These are phyloP conservation scores for Monosporascus sp. DNA, from an alignment of 2,329 filamentous ascomycete species.

Conservation along the genomic window DNA sequence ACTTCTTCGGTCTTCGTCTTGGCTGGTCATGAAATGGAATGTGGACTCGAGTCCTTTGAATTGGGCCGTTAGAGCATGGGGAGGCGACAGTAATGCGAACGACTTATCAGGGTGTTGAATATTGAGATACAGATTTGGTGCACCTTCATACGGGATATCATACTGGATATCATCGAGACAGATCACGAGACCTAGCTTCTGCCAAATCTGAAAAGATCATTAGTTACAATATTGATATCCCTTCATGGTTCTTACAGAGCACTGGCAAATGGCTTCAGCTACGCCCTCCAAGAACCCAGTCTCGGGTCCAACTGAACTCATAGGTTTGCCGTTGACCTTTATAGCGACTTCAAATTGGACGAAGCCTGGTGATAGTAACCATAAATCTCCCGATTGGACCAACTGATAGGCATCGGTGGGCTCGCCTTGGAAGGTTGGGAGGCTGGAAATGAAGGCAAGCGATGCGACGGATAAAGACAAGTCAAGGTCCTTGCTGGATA, in stretches of 20 bases:
- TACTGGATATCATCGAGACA: constrained; percentile 17
- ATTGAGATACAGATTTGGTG: constrained; percentile 24
- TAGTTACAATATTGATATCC: neutral
- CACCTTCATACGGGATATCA: constrained; percentile 10
- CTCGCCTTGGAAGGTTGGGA: constrained; percentile 4
- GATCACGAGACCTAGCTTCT: constrained; percentile 18
- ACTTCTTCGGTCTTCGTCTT: neutral
- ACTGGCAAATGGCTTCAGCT: constrained; percentile 16
- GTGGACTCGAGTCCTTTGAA: constrained; percentile 23
- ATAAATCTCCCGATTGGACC: constrained; percentile 19
- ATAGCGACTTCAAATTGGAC: constrained; percentile 20
- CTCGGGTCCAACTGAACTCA: constrained; percentile 2
- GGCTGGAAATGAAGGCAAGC: constrained; percentile 16
- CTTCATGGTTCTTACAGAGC: constrained; percentile 13
- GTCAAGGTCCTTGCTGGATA: constrained; percentile 11
- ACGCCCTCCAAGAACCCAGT: constrained; percentile 16
- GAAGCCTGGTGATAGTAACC: constrained; percentile 20
- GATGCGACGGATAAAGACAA: constrained; percentile 16
- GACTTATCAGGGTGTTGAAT: constrained; percentile 26
- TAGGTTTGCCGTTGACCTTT: constrained; percentile 5
- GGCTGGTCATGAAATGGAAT: constrained; percentile 10
- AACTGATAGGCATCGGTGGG: constrained; percentile 12
- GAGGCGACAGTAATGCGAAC: constrained; percentile 22
- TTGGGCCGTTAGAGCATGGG: constrained; percentile 18
- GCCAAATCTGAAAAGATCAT: constrained; percentile 22